These are phyloP conservation scores for Talaromyces wortmannii DNA, from an alignment of 495 filamentous ascomycete genomes.

Conservation along the genomic window DNA sequence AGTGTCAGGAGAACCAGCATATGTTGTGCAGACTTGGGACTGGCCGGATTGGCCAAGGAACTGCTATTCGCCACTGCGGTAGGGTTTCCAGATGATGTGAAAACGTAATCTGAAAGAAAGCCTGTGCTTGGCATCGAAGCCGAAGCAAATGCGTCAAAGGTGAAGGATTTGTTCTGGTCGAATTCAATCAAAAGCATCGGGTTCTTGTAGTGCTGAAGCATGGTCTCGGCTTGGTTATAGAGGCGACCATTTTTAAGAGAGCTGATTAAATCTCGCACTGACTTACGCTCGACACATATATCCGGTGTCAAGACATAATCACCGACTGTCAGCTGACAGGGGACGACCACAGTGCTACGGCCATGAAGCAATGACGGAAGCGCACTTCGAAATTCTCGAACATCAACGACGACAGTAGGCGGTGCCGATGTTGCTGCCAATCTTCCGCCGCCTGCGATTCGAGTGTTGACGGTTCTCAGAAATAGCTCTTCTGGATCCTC, in stretches of 20 bases:
- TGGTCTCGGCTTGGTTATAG: conserved; percentile 87
- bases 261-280: conserved; percentile 79
- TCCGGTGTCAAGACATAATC: conserved; percentile 89
- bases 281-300: conserved; percentile 94
- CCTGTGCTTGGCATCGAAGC: conserved; percentile 24
- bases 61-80: conserved; percentile 39
- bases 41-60: conserved; percentile 32
- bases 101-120: conserved; percentile 52
- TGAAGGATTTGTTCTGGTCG: conserved; percentile 95
- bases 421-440: conserved; percentile 83
- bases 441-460: conserved; percentile 89
- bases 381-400: conserved; percentile 90
- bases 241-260: conserved; percentile 88
- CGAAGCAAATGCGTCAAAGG: conserved; percentile 79
- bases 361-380: conserved; percentile 89
- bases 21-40: conserved; percentile 72
- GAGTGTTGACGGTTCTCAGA: conserved; percentile 90
- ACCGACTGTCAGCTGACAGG: conserved; percentile 92
- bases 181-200: conserved; percentile 96
- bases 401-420: conserved; percentile 90
- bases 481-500: conserved; percentile 90
- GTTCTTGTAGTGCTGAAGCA: conserved; percentile 86
- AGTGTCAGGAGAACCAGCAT: conserved; percentile 90
- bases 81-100: conserved; percentile 53
- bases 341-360: conserved; percentile 74